Percentiles rank a stretch among this genome's conserved stretches.
phyloP scores from a whole-genome alignment of 2,329 filamentous ascomycete species.

The Nemania sp. region DNA sequence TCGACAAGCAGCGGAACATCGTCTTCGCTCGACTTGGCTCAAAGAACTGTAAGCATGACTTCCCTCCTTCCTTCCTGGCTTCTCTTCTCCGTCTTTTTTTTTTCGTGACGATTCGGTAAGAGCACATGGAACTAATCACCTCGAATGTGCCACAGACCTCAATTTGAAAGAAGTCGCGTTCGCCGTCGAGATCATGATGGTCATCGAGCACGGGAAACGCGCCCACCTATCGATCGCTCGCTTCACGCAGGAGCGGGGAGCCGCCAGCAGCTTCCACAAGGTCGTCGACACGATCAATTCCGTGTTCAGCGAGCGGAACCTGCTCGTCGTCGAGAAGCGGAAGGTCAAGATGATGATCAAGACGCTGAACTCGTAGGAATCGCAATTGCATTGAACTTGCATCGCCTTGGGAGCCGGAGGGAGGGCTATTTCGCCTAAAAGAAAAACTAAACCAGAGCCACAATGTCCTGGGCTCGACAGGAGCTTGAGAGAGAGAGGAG shows the following conservation, averaged over 20 bases:
- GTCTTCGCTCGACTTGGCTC: conserved; percentile 78
- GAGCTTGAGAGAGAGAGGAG: background rate
- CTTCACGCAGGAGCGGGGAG: conserved; percentile 89
- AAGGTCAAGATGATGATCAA: conserved; percentile 76
- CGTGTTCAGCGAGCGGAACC: conserved; percentile 65
- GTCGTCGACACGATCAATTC: conserved; percentile 77
- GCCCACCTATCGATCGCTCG: conserved; percentile 79
- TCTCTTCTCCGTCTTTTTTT: background rate
- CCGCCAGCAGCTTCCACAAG: conserved; percentile 84
- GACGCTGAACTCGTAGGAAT: conserved; percentile 60
- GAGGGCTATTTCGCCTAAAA: background rate
- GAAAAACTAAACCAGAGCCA: background rate
- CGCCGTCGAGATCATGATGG: conserved; percentile 83
- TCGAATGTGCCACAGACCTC: conserved; percentile 58
- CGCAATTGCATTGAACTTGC: no score
- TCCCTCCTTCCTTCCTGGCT: no score
- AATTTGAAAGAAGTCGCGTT: conserved; percentile 87
- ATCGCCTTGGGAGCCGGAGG: background rate
- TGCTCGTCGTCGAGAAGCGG: conserved; percentile 70
- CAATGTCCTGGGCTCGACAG: background rate
- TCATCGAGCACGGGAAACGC: conserved; percentile 81
- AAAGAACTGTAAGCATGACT: conserved; percentile 71
- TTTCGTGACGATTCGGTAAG: background rate
- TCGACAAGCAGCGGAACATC: conserved; percentile 78
- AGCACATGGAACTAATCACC: conserved; percentile 15